Evolutionary conservation across 805 yeast genomes (phyloP), one percentile per base, ranked within the genome.

Genomic region (Groenewaldozyma tartarivorans): DNA sequence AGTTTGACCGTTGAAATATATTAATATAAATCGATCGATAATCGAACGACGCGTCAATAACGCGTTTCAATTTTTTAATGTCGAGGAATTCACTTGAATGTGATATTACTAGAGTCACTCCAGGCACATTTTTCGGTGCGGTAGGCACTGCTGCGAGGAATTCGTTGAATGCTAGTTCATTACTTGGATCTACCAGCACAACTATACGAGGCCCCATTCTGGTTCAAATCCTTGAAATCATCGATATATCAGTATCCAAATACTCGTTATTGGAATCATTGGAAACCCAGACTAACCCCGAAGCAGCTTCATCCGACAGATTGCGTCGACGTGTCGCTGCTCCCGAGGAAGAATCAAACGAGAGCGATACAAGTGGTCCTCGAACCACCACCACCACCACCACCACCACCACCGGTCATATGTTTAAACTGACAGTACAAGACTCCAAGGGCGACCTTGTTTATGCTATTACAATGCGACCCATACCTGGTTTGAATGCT

Each of bases 251-350:
- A 17, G 41, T 35, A 16, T 56, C 63, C 39, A 55, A 55, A 39
- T 55, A 51, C 41, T 53, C 51, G 42, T 59, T 56, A 46, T 49
- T 60, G 7, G 48, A 49, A n/a, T 19, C 24, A 22, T 20, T 47
- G 13, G 40, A 33, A 15, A 24, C 29, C 11, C 29, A 24, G 13
- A 36, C 29, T 13, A 38, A 36, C 20, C 36, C 33, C 16, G 40
- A 44, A 18, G 42, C 35, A 5, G 21, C 45, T 3, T 22, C 42
- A 9, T 37, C 36, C 16, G 37, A 43, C 18, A 30, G 38, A 19
- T 30, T 35, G 20, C 24, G 18, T n/a, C 42, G 40, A 16, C 24
- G 24, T 7, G 33, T 37, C 11, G 34, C 21, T 18, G 22, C 19
- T 33, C 31, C 17, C 4, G 35, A 24, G 11, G 24, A 22, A 13